phyloP scores from a whole-genome alignment of 805 yeast species.

The Scheffersomyces lignosus region DNA sequence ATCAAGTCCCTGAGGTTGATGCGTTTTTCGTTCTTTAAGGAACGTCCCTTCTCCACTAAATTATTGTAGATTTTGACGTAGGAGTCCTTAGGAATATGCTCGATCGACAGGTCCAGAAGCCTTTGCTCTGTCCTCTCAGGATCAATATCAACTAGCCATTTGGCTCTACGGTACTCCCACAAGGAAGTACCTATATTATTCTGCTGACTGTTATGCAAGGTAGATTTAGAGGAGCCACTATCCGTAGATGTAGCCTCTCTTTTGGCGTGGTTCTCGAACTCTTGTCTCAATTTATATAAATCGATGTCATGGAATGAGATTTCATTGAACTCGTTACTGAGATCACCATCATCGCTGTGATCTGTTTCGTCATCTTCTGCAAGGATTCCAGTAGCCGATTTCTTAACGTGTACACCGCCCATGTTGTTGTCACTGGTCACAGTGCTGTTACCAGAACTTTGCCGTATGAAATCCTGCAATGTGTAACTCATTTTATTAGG shows the following conservation, averaged over 20 bases:
- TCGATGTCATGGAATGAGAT: conserved; percentile 24
- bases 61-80: conserved; percentile 65
- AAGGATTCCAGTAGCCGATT: conserved; percentile 9
- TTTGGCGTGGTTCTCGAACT: conserved; percentile 26
- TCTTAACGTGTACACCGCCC: conserved; percentile 13
- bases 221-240: conserved; percentile 5
- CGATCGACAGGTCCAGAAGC: conserved; percentile 19
- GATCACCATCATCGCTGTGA: conserved; percentile 8
- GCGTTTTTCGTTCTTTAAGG: conserved; percentile 56
- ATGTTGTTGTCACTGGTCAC: background rate
- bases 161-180: conserved; percentile 68
- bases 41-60: conserved; percentile 68
- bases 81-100: conserved; percentile 47
- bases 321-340: conserved; percentile 4
- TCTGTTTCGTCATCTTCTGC: conserved; percentile 8
- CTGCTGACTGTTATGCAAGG: conserved; percentile 3
- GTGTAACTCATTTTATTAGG: conserved; percentile 6
- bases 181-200: conserved; percentile 51
- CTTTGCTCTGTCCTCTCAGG: conserved; percentile 19
- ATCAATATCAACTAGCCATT: conserved; percentile 57
- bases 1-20: conserved; percentile 74
- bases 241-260: conserved; percentile 2
- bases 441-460: conserved; percentile 8
- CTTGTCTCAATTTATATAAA: conserved; percentile 27
- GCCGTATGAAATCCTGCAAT: conserved; percentile 24